A percentile compares a stretch with the other conserved stretches of the same genome.
Conservation (phyloP, 805 yeast genomes). For the Metschnikowia gelsemii region DNA sequence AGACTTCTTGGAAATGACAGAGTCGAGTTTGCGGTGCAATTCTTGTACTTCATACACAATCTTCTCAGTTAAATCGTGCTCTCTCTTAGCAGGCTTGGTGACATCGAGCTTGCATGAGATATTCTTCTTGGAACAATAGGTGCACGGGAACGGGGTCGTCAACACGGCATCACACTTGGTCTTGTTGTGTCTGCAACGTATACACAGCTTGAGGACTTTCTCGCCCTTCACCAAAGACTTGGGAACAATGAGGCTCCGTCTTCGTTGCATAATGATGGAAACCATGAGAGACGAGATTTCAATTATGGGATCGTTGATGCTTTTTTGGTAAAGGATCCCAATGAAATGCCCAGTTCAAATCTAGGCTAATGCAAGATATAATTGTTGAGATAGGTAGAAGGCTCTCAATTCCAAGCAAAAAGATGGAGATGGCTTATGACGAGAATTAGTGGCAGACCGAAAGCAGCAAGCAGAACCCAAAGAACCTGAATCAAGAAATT, state of each 20-base stretch:
- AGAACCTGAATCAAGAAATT: too few species aligned
- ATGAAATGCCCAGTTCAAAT: too few species aligned
- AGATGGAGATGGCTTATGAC: too few species aligned
- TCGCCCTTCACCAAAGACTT: constrained; percentile 17
- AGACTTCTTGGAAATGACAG: constrained; percentile 14
- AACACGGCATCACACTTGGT: constrained; percentile 59
- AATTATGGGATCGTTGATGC: too few species aligned
- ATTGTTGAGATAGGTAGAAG: too few species aligned
- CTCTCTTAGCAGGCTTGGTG: constrained; percentile 29
- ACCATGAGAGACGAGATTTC: constrained; percentile 12
- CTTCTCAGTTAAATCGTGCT: constrained; percentile 16
- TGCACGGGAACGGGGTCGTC: constrained; percentile 55
- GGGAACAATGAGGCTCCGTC: constrained; percentile 15
- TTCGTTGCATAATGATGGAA: constrained; percentile 19
- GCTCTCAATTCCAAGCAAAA: too few species aligned
- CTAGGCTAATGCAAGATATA: too few species aligned
- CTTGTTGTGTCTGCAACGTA: constrained; percentile 64
- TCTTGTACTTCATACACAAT: constrained; percentile 16
- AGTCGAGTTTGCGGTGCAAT: constrained; percentile 17
- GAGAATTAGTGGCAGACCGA: too few species aligned
- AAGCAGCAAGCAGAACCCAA: too few species aligned
- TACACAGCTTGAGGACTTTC: constrained; percentile 51
- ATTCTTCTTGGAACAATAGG: constrained; percentile 53
- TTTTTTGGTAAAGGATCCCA: too few species aligned
- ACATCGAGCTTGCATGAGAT: constrained; percentile 54